Conservation (phyloP, 1,284 basidiomycete genomes). For the Pisolithus thermaeus region DNA sequence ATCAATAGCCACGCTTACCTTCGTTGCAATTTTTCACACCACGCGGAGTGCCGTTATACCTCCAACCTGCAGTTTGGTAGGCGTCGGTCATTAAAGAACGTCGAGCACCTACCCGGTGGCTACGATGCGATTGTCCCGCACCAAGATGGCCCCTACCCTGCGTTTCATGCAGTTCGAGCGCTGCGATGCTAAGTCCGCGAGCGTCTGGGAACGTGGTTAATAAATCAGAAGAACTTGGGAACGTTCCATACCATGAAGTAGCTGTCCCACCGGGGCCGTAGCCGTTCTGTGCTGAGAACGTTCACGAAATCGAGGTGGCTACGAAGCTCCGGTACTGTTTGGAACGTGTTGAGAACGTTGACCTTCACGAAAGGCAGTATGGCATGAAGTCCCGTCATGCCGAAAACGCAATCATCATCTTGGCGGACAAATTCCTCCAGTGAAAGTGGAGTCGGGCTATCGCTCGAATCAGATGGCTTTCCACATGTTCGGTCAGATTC, state of each 20-base stretch:
- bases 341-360: slow-evolving; percentile 69
- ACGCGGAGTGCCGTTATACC: slow-evolving; percentile 95
- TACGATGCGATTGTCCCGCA: slow-evolving; percentile 82
- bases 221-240: background rate
- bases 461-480: slow-evolving; percentile 9
- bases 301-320: slow-evolving; percentile 64
- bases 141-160: slow-evolving; percentile 88
- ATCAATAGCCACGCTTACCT: slow-evolving; percentile 24
- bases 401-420: slow-evolving; percentile 59
- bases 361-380: slow-evolving; percentile 54
- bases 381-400: slow-evolving; percentile 37
- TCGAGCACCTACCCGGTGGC: slow-evolving; percentile 69
- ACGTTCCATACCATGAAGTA: slow-evolving; percentile 81
- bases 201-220: slow-evolving; percentile 44
- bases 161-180: slow-evolving; percentile 98
- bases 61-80: slow-evolving; percentile 23
- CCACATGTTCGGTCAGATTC: slow-evolving; percentile 14
- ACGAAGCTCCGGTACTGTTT: slow-evolving; percentile 51
- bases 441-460: slow-evolving; percentile 30
- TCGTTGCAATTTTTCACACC: slow-evolving; percentile 87
- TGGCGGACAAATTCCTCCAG: slow-evolving; percentile 64
- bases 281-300: slow-evolving; percentile 62
- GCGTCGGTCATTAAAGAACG: background rate
- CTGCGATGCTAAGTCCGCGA: slow-evolving; percentile 83
- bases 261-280: slow-evolving; percentile 88